phyloP scores from a whole-genome alignment of 2,329 filamentous ascomycete genomes.

The Sphaerulina musiva region DNA sequence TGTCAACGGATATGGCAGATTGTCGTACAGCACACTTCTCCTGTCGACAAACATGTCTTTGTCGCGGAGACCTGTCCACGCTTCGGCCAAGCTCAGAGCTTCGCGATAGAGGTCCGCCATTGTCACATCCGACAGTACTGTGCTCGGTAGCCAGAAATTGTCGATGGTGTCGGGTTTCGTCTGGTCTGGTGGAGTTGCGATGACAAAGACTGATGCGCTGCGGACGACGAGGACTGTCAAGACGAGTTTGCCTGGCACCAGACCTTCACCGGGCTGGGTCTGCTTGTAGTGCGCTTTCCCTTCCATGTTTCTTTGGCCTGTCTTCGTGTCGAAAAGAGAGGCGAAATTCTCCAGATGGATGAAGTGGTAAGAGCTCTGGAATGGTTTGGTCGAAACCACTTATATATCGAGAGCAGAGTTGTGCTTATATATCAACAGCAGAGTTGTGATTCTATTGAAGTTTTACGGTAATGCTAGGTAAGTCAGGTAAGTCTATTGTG shows the following conservation, averaged over 20 bases:
- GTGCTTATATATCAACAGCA: too few species aligned
- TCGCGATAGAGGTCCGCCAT: background rate
- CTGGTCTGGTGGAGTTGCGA: background rate
- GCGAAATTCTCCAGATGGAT: too few species aligned
- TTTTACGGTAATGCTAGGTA: too few species aligned
- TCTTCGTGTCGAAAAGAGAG: too few species aligned
- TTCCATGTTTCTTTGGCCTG: too few species aligned
- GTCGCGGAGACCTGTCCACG: background rate
- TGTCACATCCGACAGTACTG: background rate
- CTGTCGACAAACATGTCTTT: background rate
- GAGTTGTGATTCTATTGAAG: too few species aligned
- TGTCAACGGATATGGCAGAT: background rate
- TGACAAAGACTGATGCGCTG: background rate
- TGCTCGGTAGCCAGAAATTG: constrained; percentile 2
- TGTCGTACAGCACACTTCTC: background rate
- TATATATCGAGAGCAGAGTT: too few species aligned
- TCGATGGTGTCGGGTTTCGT: background rate
- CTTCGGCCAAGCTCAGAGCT: background rate
- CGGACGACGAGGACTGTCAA: background rate
- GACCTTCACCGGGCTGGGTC: background rate
- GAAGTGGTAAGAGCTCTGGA: too few species aligned
- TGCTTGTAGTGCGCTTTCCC: background rate
- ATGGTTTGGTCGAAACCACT: too few species aligned
- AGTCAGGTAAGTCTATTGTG: too few species aligned
- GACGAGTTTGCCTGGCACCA: background rate